Conservation (phyloP, 2,329 filamentous ascomycete species). For the Claviceps capensis region DNA sequence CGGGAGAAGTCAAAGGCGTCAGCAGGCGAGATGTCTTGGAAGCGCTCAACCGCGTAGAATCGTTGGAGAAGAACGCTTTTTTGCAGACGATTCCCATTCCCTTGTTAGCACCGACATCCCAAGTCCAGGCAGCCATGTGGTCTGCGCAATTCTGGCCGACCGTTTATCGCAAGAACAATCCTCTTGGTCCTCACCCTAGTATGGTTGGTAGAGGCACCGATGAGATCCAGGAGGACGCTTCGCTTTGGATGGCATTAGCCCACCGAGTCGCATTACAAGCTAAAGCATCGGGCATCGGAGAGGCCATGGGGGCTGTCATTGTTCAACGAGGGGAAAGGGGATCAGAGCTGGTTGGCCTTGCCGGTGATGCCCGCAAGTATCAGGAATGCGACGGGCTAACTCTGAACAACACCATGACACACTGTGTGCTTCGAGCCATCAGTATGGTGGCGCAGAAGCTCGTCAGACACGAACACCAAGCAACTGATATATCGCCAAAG, state of each 20-base stretch:
- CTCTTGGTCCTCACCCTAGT: constrained; percentile 69
- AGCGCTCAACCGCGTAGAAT: constrained; percentile 34
- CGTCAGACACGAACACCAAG: constrained; percentile 38
- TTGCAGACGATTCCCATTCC: constrained; percentile 56
- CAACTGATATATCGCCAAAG: constrained; percentile 20
- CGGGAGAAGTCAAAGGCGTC: constrained; percentile 38
- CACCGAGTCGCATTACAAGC: constrained; percentile 48
- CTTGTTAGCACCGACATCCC: constrained; percentile 58
- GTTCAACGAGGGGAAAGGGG: constrained; percentile 46
- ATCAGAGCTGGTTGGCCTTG: constrained; percentile 52
- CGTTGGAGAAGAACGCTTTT: constrained; percentile 38
- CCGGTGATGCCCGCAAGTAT: constrained; percentile 63
- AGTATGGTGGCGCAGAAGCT: constrained; percentile 66
- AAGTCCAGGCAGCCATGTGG: constrained; percentile 62
- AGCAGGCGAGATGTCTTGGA: constrained; percentile 37
- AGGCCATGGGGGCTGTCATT: constrained; percentile 61
- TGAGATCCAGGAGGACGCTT: constrained; percentile 50
- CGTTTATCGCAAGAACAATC: constrained; percentile 77
- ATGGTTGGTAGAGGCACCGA: constrained; percentile 56
- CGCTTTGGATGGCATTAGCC: constrained; percentile 55
- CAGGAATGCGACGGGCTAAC: constrained; percentile 31
- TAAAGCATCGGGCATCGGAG: constrained; percentile 44
- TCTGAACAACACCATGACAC: constrained; percentile 62
- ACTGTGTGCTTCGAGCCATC: constrained; percentile 65
- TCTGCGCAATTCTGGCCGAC: constrained; percentile 69